A percentile compares a stretch with the other conserved stretches of the same genome.
phyloP scores from a whole-genome alignment of 768 basidiomycete species.

The Lactarius vividus region DNA sequence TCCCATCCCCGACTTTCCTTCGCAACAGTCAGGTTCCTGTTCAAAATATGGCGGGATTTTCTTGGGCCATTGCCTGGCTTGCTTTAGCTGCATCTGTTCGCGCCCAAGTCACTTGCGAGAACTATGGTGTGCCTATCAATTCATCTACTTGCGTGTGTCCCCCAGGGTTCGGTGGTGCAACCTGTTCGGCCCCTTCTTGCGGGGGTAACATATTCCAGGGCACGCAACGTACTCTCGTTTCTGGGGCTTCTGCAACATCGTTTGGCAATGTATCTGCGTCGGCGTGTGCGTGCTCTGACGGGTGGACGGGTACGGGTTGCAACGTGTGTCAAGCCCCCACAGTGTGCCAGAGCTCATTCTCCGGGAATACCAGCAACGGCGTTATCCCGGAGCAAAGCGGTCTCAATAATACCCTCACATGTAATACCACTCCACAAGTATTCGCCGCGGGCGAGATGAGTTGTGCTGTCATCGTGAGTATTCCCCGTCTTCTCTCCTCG shows the following conservation, averaged over 20 bases:
- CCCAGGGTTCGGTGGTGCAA: constrained; percentile 71
- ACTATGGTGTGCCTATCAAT: constrained; percentile 56
- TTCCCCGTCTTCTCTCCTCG: background rate
- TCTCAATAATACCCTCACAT: constrained; percentile 66
- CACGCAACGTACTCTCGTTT: constrained; percentile 49
- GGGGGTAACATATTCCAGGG: constrained; percentile 83
- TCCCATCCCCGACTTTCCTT: background rate
- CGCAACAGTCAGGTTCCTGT: background rate
- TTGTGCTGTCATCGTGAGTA: constrained; percentile 68
- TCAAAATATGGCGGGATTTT: background rate
- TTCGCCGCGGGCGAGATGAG: constrained; percentile 82
- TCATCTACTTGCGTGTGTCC: constrained; percentile 72
- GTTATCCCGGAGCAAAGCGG: constrained; percentile 34
- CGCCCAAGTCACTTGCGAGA: constrained; percentile 51
- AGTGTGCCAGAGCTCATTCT: constrained; percentile 67
- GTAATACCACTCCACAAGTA: constrained; percentile 66
- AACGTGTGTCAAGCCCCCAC: constrained; percentile 70
- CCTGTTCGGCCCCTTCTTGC: constrained; percentile 69
- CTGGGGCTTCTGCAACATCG: constrained; percentile 34
- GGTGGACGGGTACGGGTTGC: constrained; percentile 77
- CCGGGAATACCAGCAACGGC: constrained; percentile 32
- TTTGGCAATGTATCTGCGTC: constrained; percentile 67
- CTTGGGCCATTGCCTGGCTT: constrained; percentile 4
- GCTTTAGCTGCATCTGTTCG: background rate
- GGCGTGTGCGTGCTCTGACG: constrained; percentile 65